Conservation (phyloP, 2,329 filamentous ascomycete genomes). For the Cordyceps javanica region DNA sequence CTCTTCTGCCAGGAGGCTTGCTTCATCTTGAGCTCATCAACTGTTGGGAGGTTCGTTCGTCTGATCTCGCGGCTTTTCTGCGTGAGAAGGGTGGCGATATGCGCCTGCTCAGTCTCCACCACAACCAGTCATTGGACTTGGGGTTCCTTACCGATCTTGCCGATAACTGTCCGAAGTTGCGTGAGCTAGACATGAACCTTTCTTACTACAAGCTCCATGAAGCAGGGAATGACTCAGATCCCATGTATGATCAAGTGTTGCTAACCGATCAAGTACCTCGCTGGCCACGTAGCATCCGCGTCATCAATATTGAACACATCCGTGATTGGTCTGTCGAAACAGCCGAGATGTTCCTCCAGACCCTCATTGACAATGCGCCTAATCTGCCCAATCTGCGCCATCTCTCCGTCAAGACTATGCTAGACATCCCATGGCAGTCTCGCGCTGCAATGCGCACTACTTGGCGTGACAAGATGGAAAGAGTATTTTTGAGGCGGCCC, state of each 20-base stretch:
- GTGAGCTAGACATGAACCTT: conserved; percentile 69
- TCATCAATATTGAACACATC: conserved; percentile 70
- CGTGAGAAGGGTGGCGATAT: conserved; percentile 61
- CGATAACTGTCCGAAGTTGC: conserved; percentile 61
- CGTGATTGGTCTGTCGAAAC: conserved; percentile 65
- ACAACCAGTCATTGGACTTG: conserved; percentile 74
- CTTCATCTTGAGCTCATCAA: conserved; percentile 67
- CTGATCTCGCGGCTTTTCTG: conserved; percentile 60
- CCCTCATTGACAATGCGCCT: conserved; percentile 65
- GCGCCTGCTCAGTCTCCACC: conserved; percentile 61
- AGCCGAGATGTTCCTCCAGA: conserved; percentile 72
- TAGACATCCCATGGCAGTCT: conserved; percentile 76
- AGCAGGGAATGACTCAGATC: conserved; percentile 64
- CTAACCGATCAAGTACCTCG: conserved; percentile 57
- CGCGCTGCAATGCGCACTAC: conserved; percentile 71
- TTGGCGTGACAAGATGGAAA: conserved; percentile 67
- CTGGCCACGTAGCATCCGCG: conserved; percentile 69
- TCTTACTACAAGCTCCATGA: conserved; percentile 68
- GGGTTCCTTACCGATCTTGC: conserved; percentile 65
- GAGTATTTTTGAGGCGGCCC: conserved; percentile 54
- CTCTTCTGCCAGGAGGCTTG: conserved; percentile 60
- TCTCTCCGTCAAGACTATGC: conserved; percentile 68
- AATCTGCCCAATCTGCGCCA: conserved; percentile 60
- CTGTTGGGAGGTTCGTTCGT: conserved; percentile 67
- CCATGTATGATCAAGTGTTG: conserved; percentile 67